A percentile compares a stretch with the other conserved stretches of the same genome.
These are phyloP conservation scores for Planoprotostelium fungivorum DNA, from an alignment of 78 protist species.

Conservation along the genomic window DNA sequence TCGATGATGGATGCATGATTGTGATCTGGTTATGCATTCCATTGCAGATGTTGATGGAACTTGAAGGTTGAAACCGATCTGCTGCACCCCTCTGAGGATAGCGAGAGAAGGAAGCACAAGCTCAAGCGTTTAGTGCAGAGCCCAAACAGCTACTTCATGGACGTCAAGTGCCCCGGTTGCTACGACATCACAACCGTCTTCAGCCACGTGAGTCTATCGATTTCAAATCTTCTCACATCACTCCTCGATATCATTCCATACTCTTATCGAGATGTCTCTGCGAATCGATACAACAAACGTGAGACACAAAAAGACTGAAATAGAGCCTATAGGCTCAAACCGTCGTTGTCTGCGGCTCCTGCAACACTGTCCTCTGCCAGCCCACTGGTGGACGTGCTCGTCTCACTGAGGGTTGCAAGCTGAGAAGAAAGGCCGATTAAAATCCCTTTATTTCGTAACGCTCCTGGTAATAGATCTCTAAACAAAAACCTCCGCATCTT, in stretches of 20 bases:
- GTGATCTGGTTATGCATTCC: no score
- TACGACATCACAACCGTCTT: conserved; percentile 77
- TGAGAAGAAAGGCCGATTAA: conserved; percentile 87
- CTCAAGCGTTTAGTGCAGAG: conserved; percentile 96
- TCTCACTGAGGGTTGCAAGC: conserved; percentile 95
- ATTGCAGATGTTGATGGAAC: neutral
- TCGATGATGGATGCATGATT: neutral
- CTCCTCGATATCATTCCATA: no score
- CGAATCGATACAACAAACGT: neutral
- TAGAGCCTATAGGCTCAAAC: conserved; percentile 89
- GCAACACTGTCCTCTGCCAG: conserved; percentile 93
- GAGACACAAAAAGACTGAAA: neutral
- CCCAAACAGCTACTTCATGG: conserved; percentile 98
- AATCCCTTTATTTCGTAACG: neutral
- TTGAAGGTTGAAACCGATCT: conserved; percentile 65
- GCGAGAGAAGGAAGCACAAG: conserved; percentile 92
- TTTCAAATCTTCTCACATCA: neutral
- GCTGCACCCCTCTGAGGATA: conserved; percentile 85
- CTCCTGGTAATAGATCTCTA: neutral
- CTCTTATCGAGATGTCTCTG: neutral
- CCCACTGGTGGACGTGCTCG: conserved; percentile 98
- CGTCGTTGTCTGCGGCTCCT: conserved; percentile 93
- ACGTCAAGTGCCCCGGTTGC: conserved; percentile 97
- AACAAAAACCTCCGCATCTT: no score
- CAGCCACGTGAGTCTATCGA: conserved; percentile 49